phyloP scores from a whole-genome alignment of 176 grass and related monocot species.

The Musa schizocarpa region DNA sequence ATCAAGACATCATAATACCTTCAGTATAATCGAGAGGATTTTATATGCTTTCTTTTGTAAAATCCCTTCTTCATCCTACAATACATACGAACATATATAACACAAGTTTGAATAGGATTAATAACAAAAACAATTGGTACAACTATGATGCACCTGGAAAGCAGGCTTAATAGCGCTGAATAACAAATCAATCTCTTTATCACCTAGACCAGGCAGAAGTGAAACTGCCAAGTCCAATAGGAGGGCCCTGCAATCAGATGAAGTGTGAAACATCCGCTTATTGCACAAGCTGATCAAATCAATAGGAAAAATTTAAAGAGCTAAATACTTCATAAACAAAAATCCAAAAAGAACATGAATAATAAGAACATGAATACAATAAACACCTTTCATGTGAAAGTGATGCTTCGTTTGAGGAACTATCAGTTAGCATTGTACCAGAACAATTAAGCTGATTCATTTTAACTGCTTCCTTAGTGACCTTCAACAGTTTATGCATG shows the following conservation, averaged over 20 bases:
- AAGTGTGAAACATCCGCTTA: constrained; percentile 6
- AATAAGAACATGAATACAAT: not conserved
- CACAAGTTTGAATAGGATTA: not conserved
- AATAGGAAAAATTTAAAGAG: constrained; percentile 11
- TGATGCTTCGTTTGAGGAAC: constrained; percentile 16
- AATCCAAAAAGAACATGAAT: not conserved
- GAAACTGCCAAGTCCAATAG: constrained; percentile 77
- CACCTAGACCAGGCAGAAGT: constrained; percentile 69
- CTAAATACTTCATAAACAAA: not conserved
- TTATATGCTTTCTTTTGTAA: constrained; percentile 99
- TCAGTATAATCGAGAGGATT: constrained; percentile 78
- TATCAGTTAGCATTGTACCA: constrained; percentile 53
- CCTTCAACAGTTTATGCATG: constrained; percentile 59
- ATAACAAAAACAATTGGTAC: not conserved
- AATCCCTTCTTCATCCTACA: constrained; percentile 66
- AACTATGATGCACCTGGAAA: constrained; percentile 48
- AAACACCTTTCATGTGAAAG: constrained; percentile 7
- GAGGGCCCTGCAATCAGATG: constrained; percentile 48
- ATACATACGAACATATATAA: constrained; percentile 6
- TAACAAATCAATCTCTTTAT: constrained; percentile 57
- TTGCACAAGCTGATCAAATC: not conserved
- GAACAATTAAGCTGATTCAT: constrained; percentile 39
- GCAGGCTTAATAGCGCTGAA: constrained; percentile 84
- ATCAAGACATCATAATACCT: constrained; percentile 27
- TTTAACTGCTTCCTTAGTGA: constrained; percentile 56